These are phyloP conservation scores for Narthecium ossifragum DNA, from an alignment of 106 monocot genomes.

Conservation along the genomic window DNA sequence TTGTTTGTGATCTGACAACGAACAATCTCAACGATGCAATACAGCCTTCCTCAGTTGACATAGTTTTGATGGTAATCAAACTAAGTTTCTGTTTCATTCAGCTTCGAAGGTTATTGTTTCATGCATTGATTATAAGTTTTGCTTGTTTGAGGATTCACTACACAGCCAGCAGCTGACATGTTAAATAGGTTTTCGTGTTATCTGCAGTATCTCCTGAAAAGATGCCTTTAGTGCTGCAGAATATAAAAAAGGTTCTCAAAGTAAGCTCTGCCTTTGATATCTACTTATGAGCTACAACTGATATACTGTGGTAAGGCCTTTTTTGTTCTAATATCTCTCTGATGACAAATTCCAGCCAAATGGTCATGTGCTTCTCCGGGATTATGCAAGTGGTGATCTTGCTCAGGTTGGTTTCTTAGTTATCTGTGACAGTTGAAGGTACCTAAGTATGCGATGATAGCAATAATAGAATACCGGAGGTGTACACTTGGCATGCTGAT, in stretches of 20 bases:
- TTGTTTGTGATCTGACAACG: slow-evolving; percentile 82
- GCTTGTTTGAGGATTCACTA: background rate
- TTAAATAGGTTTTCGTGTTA: slow-evolving; percentile 91
- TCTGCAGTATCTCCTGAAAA: slow-evolving; percentile 98
- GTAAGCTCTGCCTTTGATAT: slow-evolving; percentile 26
- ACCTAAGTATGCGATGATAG: too few relatives aligned
- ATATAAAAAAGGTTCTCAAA: slow-evolving; percentile 75
- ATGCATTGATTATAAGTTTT: too few relatives aligned
- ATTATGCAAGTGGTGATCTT: slow-evolving; percentile 95
- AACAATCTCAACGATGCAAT: slow-evolving; percentile 51
- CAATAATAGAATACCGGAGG: too few relatives aligned
- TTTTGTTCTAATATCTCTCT: too few relatives aligned
- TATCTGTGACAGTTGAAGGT: too few relatives aligned
- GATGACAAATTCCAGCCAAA: slow-evolving; percentile 50
- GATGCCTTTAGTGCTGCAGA: slow-evolving; percentile 77
- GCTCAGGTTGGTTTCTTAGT: slow-evolving; percentile 87
- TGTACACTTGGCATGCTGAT: too few relatives aligned
- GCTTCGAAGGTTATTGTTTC: background rate
- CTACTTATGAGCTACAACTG: too few relatives aligned
- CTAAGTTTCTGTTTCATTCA: slow-evolving; percentile 1
- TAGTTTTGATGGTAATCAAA: slow-evolving; percentile 84
- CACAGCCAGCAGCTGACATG: slow-evolving; percentile 43
- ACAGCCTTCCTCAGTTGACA: slow-evolving; percentile 74
- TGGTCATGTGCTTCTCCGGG: slow-evolving; percentile 79
- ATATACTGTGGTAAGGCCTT: too few relatives aligned